Evolutionary conservation across 208 protist species (phyloP), one percentile per base, ranked within the genome.

Genomic region (Trypanosomatidae sp.): DNA sequence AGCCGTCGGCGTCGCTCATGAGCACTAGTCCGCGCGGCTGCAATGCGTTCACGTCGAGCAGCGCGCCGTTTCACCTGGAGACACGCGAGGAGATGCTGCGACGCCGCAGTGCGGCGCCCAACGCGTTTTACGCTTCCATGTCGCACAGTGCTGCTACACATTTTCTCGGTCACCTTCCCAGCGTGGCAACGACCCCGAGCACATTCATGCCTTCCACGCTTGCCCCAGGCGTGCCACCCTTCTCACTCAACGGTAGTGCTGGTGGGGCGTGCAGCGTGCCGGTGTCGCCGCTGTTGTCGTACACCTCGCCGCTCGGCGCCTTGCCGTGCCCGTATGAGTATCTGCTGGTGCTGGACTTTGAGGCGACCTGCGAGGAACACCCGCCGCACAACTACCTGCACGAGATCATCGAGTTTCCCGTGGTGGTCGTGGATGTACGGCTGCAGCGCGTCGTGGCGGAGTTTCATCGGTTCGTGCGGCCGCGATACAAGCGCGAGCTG

Each of bases 361-460:
- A 98, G 81, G 92, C 92, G 8, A 97, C 94, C 19, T 98, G 94
- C 71, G 92, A 98, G 62, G 86, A 95, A 80, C 64, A 80, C 67
- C 74, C 83, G 4, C 83, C 86, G 33, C 81, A 87, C 39, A 80
- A 80, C 58, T 93, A 94, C 76, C 78, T 90, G 62, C 86, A 98
- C 72, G 98, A 99, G 83, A 98, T 99, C 73, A 98, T 99, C 74
- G 97, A 99, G 82, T 98, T 98, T 70, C 96, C 98, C 30, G 91
- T 96, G 15, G 94, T 99, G 15, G 50, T 98, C 6, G 76, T 98
- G 13, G 88, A 97, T 72, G 82, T 83, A 39, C 72, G 74, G 43
- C 78, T 89, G 77, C 84, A 88, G 66, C 78, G 89, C n/a, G 71
- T 82, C 19, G 82, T 91, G 30, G 80, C 86, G 8, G 92, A 98